Base-by-base conservation (phyloP, 495 filamentous ascomycete species). In the Hypoxylon rickii region DNA sequence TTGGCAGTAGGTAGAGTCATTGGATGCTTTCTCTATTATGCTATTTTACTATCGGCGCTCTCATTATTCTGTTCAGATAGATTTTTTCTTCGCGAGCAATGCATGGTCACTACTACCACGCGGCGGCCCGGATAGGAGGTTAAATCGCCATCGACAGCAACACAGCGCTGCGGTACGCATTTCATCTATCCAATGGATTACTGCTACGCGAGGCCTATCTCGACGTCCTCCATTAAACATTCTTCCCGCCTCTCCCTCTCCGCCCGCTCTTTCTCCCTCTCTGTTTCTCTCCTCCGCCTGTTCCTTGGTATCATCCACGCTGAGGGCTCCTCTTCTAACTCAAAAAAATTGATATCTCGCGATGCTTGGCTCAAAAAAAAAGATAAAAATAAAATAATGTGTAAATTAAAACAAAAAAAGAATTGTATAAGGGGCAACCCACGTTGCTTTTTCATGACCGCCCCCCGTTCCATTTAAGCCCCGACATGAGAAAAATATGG, bases 231-330 rank as follows among this genome's bases (percentile, higher is more conserved):
- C 50, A 48, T 41, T 33, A 61, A 20, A n/a, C 39, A 43, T 41
- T 37, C 57, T 51, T 32, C 34, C 0, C 24, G 29, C 24, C 10
- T 29, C n/a, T 8, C 32, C 32, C 44, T 36, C 31, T 36, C 11
- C 42, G 10, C 44, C 13, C 29, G 3, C 40, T 1, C 24, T 26
- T 36, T 24, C 10, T 26, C 38, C 44, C 42, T 15, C 22, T 39
- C 24, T 3, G n/a, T 17, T 33, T 38, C 26, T 36, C 29, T n/a
- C n/a, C n/a, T n/a, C n/a, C n/a, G n/a, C n/a, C n/a, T n/a, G n/a
- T n/a, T n/a, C 36, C 58, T 38, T 61, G 58, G 58, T 55, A 61
- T 61, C 47, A 51, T 51, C 22, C 47, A 16, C 47, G 39, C 36
- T 29, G 18, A 42, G 56, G 45, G 24, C 20, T 20, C 44, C 45